Conservation (phyloP, 257 asterid species). For the Solanum dulcamara region DNA sequence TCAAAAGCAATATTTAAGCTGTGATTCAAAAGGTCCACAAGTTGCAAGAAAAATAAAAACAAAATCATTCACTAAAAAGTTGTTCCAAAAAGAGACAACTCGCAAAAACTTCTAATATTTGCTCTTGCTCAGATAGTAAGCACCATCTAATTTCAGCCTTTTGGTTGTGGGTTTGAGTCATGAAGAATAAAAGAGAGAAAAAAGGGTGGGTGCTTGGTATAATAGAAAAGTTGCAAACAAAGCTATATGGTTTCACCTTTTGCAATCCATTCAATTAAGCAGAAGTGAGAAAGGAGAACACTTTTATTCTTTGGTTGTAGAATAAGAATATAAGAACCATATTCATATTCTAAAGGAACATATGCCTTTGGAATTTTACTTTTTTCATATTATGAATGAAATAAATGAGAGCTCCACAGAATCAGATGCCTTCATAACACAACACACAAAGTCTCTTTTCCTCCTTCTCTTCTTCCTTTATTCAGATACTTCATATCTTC, state of each 20-base stretch:
- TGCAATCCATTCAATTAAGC: background rate
- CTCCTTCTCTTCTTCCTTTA: background rate
- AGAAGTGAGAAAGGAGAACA: background rate
- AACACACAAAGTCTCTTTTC: background rate
- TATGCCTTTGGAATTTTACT: background rate
- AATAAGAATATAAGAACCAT: constrained; percentile 1
- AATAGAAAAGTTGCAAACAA: background rate
- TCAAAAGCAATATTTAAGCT: no score
- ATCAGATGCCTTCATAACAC: background rate
- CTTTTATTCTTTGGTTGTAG: background rate
- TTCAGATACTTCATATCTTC: background rate
- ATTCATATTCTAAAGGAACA: background rate
- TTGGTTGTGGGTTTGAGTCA: background rate
- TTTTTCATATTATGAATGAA: background rate
- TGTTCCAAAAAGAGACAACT: background rate
- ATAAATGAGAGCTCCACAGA: background rate
- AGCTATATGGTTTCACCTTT: background rate
- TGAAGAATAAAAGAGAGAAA: rapidly evolving
- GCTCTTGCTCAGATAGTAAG: background rate
- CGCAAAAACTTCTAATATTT: background rate
- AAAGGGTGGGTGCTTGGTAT: no score
- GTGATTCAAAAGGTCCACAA: background rate
- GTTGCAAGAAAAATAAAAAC: background rate
- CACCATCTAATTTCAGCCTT: background rate
- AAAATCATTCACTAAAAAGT: background rate